Base-by-base conservation (phyloP, 2,329 filamentous ascomycete species). In the Chaetothyriales sp. region DNA sequence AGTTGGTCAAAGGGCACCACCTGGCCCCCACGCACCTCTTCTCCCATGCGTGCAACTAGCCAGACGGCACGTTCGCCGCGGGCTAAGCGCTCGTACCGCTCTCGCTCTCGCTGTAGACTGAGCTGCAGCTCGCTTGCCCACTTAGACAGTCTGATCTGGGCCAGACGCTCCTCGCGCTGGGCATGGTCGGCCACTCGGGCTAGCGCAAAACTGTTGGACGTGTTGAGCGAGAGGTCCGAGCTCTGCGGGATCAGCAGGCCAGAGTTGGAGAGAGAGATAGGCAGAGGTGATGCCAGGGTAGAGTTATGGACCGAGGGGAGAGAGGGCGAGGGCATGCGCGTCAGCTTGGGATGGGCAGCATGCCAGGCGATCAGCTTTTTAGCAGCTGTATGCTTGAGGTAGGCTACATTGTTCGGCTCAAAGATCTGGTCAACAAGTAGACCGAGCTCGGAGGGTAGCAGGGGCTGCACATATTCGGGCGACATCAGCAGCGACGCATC, bases 401-500 rank as follows among this genome's bases (percentile, higher is more conserved):
- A 89, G 2, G 84, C 76, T 39, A 88, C 77, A 36, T 84, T 88
- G 45, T 90, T 81, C 3, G 77, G 75, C 45, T 87, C 82, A 59
- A 96, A 89, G 0, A 95, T 70, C 18, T 78, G 77, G 7, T 79
- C 71, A n/a, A 94, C 77, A 1, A 96, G 72, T 7, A 70, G 66
- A 4, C 66, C 61, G 1, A 96, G 76, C 51, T 96, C 89, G 7
- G 87, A 92, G 0, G 77, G 68, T 2, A 85, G 68, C 3, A 95
- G 73, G 1, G 90, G 90, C 54, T 86, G 83, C 12, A 92, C 72
- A 63, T 95, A 96, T 60, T 92, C 85, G 1, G 89, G 83, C 51
- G 82, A 88, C 90, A 96, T 96, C 18, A 96, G 75, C 0, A 94
- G 73, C 61, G 87, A 95, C 18, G 89, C 90, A 64, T 96, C 90